phyloP scores from a whole-genome alignment of 2,329 filamentous ascomycete species.

The Fusarium sp. region DNA sequence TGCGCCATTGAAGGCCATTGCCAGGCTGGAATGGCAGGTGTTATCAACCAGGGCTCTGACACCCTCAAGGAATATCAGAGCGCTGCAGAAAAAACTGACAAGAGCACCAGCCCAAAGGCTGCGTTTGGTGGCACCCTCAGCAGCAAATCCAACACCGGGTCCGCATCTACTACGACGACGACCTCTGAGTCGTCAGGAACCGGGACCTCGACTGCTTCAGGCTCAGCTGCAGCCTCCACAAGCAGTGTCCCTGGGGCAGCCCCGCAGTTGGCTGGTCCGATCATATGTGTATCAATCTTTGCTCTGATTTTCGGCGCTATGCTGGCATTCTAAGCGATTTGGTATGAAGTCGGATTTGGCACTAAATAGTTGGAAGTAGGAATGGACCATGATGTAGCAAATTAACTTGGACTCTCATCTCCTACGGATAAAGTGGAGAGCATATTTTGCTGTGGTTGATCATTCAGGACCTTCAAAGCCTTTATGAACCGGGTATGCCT shows the following conservation, averaged over 20 bases:
- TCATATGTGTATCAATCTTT: neutral
- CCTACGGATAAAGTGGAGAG: neutral
- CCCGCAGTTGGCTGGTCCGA: neutral
- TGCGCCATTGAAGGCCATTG: conserved; percentile 46
- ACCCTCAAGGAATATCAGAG: conserved; percentile 35
- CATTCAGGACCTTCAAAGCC: too few species aligned
- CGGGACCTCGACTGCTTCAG: neutral
- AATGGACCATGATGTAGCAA: neutral
- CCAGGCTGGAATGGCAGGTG: conserved; percentile 48
- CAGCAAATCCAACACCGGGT: neutral
- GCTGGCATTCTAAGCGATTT: neutral
- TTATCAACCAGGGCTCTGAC: conserved; percentile 43
- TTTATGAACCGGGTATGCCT: neutral
- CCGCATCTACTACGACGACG: neutral
- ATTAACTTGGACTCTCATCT: neutral
- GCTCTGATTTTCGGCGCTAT: neutral
- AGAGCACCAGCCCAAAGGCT: conserved; percentile 16
- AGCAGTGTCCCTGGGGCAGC: neutral
- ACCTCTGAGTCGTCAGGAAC: neutral
- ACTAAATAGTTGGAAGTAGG: neutral
- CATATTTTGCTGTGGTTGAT: neutral
- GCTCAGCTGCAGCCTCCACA: neutral
- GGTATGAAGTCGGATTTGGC: neutral
- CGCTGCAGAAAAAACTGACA: conserved; percentile 9
- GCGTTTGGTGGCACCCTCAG: conserved; percentile 24